Evolutionary conservation across 768 basidiomycete species (phyloP), one percentile per base, ranked within the genome.

Genomic region (Gymnopilus junonius): DNA sequence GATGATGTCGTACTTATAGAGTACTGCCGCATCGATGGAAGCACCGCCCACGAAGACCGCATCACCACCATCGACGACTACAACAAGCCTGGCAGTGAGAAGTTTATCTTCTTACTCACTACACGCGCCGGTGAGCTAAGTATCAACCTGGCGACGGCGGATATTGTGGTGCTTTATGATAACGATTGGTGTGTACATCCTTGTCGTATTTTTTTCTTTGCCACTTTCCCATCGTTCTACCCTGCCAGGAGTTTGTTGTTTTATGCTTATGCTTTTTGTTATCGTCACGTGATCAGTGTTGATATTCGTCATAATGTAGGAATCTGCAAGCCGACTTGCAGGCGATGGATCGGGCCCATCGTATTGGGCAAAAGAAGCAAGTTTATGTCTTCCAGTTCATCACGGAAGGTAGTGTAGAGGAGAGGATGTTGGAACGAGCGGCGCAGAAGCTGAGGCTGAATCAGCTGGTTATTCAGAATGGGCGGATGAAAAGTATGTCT

Each of bases 261-360:
- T n/a, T n/a, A n/a, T n/a, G n/a, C n/a, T n/a, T n/a, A n/a, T n/a
- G n/a, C n/a, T n/a, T n/a, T 27, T 21, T 31, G n/a, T n/a, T 29
- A 14, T 14, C 37, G 20, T 37, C 21, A 25, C 32, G 35, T 34
- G 15, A 48, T 27, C 10, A 43, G 20, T 43, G 20, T 17, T 43
- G 42, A 43, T 17, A 25, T 40, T 8, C 23, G 5, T n/a, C n/a
- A n/a, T 8, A 25, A 6, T 53, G n/a, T n/a, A 94, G 92, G 95
- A 99, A 99, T 75, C 97, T 97, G 1, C 97, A 99, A 78, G 97
- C 97, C 2, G 97, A 99, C 80, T 77, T 99, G 48, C 97, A 99
- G 74, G 97, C 97, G 4, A 98, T 97, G 97, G 95, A 99, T 72
- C 92, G 95, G 61, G 96, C 96, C 0, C 95, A 97, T 79, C 92